Base-by-base conservation (phyloP, 2,329 filamentous ascomycete genomes). In the Aureobasidium sp. region DNA sequence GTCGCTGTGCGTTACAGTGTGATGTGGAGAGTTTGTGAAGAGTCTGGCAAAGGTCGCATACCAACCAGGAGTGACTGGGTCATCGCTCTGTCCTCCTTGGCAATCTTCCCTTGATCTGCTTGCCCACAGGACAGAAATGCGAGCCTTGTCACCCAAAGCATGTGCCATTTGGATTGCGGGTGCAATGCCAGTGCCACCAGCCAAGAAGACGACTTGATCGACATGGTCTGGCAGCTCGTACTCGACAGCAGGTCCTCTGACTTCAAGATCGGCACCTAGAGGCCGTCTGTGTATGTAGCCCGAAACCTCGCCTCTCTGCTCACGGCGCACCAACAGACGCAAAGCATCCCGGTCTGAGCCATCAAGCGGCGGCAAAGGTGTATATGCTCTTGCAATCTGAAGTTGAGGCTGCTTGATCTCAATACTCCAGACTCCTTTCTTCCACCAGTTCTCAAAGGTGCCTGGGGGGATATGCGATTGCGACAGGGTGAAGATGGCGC, bases 381-480 rank as follows among this genome's bases (percentile, higher is more conserved):
- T 97, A 75, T 99, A 99, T 63, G 91, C 87, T 65, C 94, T 80
- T 47, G 90, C 90, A 68, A 99, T 96, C 75, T 97, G 92, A 63
- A 97, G 77, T 73, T 96, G 87, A 2, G 94, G 94, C 76, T 97
- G 94, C 77, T 96, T 96, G 71, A 96, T 86, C 77, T 97, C 89
- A 37, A 97, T 87, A 65, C 88, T 92, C 88, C 91, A 96, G 46
- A 63, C 63, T 13, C 63, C 64, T 20, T 59, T 65, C 15, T 63
- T 63, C 61, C 56, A 65, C 43, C 64, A 59, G 20, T 64, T 41
- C n/a, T 65, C 48, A 24, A 65, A 62, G 1, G 62, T 41, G 17
- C 60, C 67, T 5, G 37, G 37, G 12, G 55, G 46, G 10, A 53
- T 51, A n/a, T 57, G 48, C 12, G 55, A 32, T 29, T 50, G 43